Percentiles rank a stretch among this genome's conserved stretches.
Conservation (phyloP, 2,329 filamentous ascomycete genomes). For the Furcasterigmium sp. region DNA sequence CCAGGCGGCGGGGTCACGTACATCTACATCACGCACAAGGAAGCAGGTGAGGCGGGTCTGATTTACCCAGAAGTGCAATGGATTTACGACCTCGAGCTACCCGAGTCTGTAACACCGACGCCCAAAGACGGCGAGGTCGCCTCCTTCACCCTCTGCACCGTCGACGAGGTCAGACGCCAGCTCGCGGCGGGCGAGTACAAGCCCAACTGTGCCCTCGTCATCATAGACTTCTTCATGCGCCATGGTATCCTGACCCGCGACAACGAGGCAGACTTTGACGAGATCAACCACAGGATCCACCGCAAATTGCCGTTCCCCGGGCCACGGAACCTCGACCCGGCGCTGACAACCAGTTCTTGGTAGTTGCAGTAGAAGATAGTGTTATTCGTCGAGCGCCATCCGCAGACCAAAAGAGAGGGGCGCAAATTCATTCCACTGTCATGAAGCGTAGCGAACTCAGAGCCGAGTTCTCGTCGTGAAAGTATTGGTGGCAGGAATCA, state of each 20-base stretch:
- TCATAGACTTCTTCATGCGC: slow-evolving; percentile 86
- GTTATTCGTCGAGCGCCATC: no score
- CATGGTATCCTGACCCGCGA: slow-evolving; percentile 74
- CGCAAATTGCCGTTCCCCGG: slow-evolving; percentile 77
- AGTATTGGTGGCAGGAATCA: no score
- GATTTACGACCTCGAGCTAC: slow-evolving; percentile 81
- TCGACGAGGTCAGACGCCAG: slow-evolving; percentile 69
- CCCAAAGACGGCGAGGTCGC: slow-evolving; percentile 89
- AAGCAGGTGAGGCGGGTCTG: slow-evolving; percentile 75
- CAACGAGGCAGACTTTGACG: slow-evolving; percentile 72
- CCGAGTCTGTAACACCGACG: slow-evolving; percentile 59
- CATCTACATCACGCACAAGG: slow-evolving; percentile 71
- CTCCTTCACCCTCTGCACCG: slow-evolving; percentile 70
- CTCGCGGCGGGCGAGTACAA: slow-evolving; percentile 77
- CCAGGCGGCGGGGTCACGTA: slow-evolving; percentile 74
- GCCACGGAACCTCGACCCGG: slow-evolving; percentile 37
- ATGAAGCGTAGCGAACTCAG: no score
- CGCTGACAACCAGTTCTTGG: neutral
- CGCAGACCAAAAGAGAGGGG: neutral
- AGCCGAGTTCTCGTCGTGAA: no score
- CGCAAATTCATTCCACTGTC: neutral
- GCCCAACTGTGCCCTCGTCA: slow-evolving; percentile 80
- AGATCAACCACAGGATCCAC: slow-evolving; percentile 72
- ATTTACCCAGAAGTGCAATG: slow-evolving; percentile 91
- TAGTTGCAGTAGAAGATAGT: neutral